These are phyloP conservation scores for Neurospora hispaniola DNA, from an alignment of 495 filamentous ascomycete species.

Conservation along the genomic window DNA sequence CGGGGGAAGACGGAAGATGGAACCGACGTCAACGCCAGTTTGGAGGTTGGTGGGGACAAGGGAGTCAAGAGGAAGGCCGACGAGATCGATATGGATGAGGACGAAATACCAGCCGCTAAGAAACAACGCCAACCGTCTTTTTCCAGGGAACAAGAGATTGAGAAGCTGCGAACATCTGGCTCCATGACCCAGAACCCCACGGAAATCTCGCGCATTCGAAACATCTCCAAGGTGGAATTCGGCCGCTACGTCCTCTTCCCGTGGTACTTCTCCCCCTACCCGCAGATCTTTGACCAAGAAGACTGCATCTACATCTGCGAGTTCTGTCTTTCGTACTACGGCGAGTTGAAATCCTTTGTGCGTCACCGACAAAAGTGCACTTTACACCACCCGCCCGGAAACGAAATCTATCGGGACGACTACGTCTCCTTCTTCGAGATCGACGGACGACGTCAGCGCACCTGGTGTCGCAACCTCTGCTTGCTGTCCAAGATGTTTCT, in stretches of 20 bases:
- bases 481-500: constrained; percentile 92
- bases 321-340: constrained; percentile 89
- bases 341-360: constrained; percentile 62
- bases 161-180: constrained; percentile 82
- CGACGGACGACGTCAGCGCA: constrained; percentile 86
- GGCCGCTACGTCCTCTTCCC: constrained; percentile 85
- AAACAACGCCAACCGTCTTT: constrained; percentile 41
- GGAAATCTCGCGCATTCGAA: constrained; percentile 91
- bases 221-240: constrained; percentile 87
- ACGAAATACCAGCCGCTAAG: constrained; percentile 28
- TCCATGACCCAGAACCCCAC: constrained; percentile 99
- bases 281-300: constrained; percentile 71
- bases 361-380: constrained; percentile 88
- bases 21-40: constrained; percentile 20
- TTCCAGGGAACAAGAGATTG: constrained; percentile 86
- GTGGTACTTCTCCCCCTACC: constrained; percentile 98
- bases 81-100: constrained; percentile 38
- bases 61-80: constrained; percentile 22
- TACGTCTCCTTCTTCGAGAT: constrained; percentile 96
- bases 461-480: constrained; percentile 95
- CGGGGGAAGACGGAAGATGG: constrained; percentile 16
- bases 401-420: constrained; percentile 96
- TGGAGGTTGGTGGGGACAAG: constrained; percentile 27
- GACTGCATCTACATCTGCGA: constrained; percentile 95
- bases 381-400: constrained; percentile 84